Conservation (phyloP, 179 eudicot genomes). For the Patellifolia procumbens region DNA sequence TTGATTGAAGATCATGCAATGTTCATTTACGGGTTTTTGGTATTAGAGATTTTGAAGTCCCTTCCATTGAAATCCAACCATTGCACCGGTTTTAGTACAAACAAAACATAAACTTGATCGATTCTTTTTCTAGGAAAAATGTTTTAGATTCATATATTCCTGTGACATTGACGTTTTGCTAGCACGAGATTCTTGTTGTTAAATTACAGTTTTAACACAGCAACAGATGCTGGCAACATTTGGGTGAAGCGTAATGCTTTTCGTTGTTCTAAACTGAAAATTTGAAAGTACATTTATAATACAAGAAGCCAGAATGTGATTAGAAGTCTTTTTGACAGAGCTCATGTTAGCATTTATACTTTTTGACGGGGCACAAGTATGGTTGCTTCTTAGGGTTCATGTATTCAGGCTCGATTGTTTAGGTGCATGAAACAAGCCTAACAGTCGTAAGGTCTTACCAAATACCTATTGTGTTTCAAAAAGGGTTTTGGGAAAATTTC, state of each 20-base stretch:
- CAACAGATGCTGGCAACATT: not conserved
- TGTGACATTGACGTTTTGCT: not conserved
- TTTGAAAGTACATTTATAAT: not conserved
- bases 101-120: not conserved
- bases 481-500: too few species aligned
- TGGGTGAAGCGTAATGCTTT: not conserved
- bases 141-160: not conserved
- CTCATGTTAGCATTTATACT: too few species aligned
- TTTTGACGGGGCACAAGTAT: too few species aligned
- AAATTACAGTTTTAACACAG: not conserved
- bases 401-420: too few species aligned
- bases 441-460: too few species aligned
- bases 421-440: too few species aligned
- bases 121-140: not conserved
- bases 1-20: not conserved
- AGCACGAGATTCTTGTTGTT: not conserved
- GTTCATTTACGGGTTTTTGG: slow-evolving; percentile 20
- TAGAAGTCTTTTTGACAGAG: too few species aligned
- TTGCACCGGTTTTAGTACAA: slow-evolving; percentile 12
- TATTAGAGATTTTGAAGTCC: slow-evolving; percentile 9
- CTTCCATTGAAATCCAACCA: slow-evolving; percentile 7
- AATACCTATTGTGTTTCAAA: too few species aligned
- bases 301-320: not conserved
- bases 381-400: too few species aligned
- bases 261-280: not conserved